phyloP scores from a whole-genome alignment of 768 basidiomycete species.

The Gymnopilus dilepis region DNA sequence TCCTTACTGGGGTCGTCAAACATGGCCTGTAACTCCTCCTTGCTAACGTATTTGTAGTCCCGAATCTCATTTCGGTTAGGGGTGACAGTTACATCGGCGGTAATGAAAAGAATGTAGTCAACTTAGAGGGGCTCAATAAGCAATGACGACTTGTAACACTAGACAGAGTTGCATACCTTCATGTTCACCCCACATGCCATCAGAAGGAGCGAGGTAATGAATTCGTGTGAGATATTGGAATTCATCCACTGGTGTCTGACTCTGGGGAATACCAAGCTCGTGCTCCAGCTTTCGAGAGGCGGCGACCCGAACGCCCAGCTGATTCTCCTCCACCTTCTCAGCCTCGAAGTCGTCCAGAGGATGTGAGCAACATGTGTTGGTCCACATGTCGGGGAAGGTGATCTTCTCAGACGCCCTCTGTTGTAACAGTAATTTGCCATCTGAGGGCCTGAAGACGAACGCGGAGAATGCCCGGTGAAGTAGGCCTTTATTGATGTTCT shows the following conservation, averaged over 20 bases:
- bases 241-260: slow-evolving; percentile 77
- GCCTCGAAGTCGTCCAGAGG: slow-evolving; percentile 91
- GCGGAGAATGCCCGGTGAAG: slow-evolving; percentile 98
- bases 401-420: slow-evolving; percentile 98
- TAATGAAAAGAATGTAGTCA: slow-evolving; percentile 96
- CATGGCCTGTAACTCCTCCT: slow-evolving; percentile 89
- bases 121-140: slow-evolving; percentile 55
- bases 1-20: slow-evolving; percentile 78
- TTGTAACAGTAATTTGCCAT: slow-evolving; percentile 92
- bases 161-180: slow-evolving; percentile 66
- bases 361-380: slow-evolving; percentile 98
- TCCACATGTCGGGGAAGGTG: slow-evolving; percentile 99
- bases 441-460: slow-evolving; percentile 93
- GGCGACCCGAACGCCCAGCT: slow-evolving; percentile 87
- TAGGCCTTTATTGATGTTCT: slow-evolving; percentile 91
- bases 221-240: slow-evolving; percentile 97
- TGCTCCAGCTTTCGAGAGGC: slow-evolving; percentile 95
- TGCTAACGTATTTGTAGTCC: slow-evolving; percentile 89
- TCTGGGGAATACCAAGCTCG: slow-evolving; percentile 89
- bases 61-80: slow-evolving; percentile 92
- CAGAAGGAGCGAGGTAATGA: slow-evolving; percentile 94
- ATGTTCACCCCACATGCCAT: slow-evolving; percentile 97
- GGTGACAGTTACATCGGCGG: slow-evolving; percentile 81
- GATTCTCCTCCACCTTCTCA: slow-evolving; percentile 76
- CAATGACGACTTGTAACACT: neutral